Evolutionary conservation across 1,284 basidiomycete genomes (phyloP).

Genomic region (Malassezia dermatis): DNA sequence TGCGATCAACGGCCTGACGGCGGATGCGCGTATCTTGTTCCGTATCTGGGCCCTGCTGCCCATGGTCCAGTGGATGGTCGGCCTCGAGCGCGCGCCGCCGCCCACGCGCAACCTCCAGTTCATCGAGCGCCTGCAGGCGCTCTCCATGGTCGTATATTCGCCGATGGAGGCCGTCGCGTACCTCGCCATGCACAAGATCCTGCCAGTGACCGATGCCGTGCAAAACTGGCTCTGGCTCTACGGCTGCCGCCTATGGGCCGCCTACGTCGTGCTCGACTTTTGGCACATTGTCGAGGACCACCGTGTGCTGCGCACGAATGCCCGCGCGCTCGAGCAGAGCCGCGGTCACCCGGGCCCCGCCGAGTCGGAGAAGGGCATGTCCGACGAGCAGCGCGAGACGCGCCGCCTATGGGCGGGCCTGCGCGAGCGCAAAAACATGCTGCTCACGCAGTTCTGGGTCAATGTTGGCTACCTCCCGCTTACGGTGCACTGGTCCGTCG

Average conservation of each 20-base stretch:
- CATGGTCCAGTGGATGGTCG: slow-evolving; percentile 46
- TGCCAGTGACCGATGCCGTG: slow-evolving; percentile 26
- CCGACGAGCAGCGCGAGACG: slow-evolving; percentile 37
- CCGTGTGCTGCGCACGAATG: slow-evolving; percentile 38
- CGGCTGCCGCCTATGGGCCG: slow-evolving; percentile 38
- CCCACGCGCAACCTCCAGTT: slow-evolving; percentile 38
- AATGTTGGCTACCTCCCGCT: slow-evolving; percentile 68
- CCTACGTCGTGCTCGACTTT: slow-evolving; percentile 44
- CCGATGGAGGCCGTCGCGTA: slow-evolving; percentile 46
- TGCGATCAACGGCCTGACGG: slow-evolving; percentile 28
- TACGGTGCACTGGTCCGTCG: slow-evolving; percentile 66
- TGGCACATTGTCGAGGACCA: slow-evolving; percentile 46
- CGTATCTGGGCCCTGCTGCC: slow-evolving; percentile 47
- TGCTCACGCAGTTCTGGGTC: slow-evolving; percentile 62
- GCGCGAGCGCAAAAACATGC: slow-evolving; percentile 56
- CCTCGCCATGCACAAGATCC: slow-evolving; percentile 37
- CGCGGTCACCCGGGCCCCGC: slow-evolving; percentile 37
- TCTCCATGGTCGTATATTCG: slow-evolving; percentile 45
- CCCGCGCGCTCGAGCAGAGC: slow-evolving; percentile 37
- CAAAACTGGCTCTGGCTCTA: slow-evolving; percentile 36
- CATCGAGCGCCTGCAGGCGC: slow-evolving; percentile 45
- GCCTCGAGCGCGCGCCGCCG: slow-evolving; percentile 35
- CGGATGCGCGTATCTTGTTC: slow-evolving; percentile 39
- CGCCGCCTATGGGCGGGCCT: slow-evolving; percentile 42
- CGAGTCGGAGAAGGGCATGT: slow-evolving; percentile 13